Conservation (phyloP, 495 filamentous ascomycete species). For the Sordaria brevicollis region DNA sequence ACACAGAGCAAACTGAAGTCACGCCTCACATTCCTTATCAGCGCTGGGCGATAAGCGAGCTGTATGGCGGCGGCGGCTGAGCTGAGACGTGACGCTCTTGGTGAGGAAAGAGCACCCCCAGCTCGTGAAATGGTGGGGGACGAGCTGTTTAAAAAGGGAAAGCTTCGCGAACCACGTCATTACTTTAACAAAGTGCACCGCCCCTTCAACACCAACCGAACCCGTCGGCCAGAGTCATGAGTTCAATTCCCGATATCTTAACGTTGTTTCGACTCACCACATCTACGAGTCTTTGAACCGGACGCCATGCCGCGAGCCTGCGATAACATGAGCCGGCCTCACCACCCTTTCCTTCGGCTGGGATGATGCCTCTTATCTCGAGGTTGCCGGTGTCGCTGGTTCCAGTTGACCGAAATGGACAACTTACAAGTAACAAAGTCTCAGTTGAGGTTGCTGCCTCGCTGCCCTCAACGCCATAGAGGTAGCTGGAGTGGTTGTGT, state of each 20-base stretch:
- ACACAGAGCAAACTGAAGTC: no score
- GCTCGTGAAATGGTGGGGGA: neutral
- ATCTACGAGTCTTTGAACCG: neutral
- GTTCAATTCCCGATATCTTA: neutral
- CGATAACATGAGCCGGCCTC: neutral
- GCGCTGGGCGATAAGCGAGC: neutral
- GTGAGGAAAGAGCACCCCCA: neutral
- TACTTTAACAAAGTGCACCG: neutral
- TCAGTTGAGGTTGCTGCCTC: neutral
- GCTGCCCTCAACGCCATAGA: neutral
- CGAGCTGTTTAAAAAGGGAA: neutral
- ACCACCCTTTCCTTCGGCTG: neutral
- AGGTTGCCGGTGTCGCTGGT: no score
- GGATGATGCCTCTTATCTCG: neutral
- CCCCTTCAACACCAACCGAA: neutral
- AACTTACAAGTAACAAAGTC: no score
- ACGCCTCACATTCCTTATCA: neutral
- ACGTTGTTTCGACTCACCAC: neutral
- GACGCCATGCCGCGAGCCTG: neutral
- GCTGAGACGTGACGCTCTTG: neutral
- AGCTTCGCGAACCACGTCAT: neutral
- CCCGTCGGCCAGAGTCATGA: neutral
- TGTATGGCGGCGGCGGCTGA: neutral
- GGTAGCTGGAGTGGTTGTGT: neutral
- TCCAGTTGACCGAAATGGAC: neutral